Base-by-base conservation (phyloP, 768 basidiomycete genomes). In the Termitomyces titanicus region DNA sequence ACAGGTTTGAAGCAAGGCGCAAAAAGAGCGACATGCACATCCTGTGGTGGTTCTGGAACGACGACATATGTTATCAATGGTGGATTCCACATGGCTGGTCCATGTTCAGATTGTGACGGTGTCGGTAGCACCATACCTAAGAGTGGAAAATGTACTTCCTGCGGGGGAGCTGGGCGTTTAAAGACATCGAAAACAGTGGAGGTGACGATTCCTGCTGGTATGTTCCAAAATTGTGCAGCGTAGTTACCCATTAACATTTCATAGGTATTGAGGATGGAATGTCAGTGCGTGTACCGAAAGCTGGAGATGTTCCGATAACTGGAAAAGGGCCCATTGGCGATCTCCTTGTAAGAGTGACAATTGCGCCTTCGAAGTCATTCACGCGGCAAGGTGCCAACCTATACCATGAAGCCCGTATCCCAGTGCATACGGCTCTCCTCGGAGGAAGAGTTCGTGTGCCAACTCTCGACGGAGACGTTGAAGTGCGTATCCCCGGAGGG, bases 21-120 rank as follows among this genome's bases (percentile, higher is more conserved):
- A 34, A 89, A 94, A 72, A 80, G 89, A 62, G 79, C 82, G 47
- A 82, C 84, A 27, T 99, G 97, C 72, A 65, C 74, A 48, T 72
- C 86, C 34, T 99, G 97, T 72, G 79, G 85, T 55, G 97, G 97
- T 53, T 80, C 89, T 22, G 97, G 97, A 43, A 84, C 88, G 34
- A 83, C 86, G 69, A 92, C 94, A 17, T 98, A 91, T 70, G 86
- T 92, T 51, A 82, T 99, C 65, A 86, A 92, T 66, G 88, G 81
- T 68, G 97, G 97, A 17, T 98, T 99, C 83, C 91, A 94, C 68
- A 95, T 99, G 93, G 86, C 94, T 22, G 91, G 86, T 58, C 94
- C 93, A 29, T 99, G 97, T 73, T 76, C 78, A 51, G 67, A 81
- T 25, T 99, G 97, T 71, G 77, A 80, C 17, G 97, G 97, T 10